Evolutionary conservation across 805 yeast species (phyloP).

Genomic region (Cyberlindnera subsufficiens): DNA sequence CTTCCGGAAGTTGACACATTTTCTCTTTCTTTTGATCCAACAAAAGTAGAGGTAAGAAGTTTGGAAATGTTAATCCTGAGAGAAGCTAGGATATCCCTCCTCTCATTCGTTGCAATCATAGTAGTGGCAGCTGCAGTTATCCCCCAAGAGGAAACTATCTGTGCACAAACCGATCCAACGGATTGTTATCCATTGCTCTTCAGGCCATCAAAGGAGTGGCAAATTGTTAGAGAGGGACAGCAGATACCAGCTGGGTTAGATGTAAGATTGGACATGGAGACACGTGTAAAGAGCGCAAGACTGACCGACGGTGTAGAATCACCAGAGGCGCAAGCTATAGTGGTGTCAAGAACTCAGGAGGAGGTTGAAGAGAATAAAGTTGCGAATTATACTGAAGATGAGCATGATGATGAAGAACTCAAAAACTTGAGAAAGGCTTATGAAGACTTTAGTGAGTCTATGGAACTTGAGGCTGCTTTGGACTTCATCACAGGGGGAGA

Average conservation of each 20-base stretch:
- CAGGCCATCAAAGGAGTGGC: conserved; percentile 65
- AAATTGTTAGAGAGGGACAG: conserved; percentile 62
- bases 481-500: conserved; percentile 1
- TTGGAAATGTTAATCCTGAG: too few species aligned
- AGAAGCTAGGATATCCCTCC: too few species aligned
- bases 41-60: too few species aligned
- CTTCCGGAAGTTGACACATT: too few species aligned
- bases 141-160: conserved; percentile 28
- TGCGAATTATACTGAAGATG: conserved; percentile 12
- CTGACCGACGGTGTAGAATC: conserved; percentile 23
- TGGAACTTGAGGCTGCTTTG: conserved; percentile 16
- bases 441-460: conserved; percentile 10
- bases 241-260: conserved; percentile 69
- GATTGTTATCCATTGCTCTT: conserved; percentile 65
- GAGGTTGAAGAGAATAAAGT: conserved; percentile 12
- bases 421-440: conserved; percentile 19
- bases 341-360: background rate
- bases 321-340: background rate
- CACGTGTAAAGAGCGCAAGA: conserved; percentile 66
- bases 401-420: conserved; percentile 17
- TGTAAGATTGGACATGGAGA: conserved; percentile 68
- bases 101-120: too few species aligned
- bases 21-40: too few species aligned
- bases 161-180: conserved; percentile 8
- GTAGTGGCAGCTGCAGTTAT: conserved; percentile 13